Conservation (phyloP, 192 early-diverging fungal species). For the Gonapodya prolifera region DNA sequence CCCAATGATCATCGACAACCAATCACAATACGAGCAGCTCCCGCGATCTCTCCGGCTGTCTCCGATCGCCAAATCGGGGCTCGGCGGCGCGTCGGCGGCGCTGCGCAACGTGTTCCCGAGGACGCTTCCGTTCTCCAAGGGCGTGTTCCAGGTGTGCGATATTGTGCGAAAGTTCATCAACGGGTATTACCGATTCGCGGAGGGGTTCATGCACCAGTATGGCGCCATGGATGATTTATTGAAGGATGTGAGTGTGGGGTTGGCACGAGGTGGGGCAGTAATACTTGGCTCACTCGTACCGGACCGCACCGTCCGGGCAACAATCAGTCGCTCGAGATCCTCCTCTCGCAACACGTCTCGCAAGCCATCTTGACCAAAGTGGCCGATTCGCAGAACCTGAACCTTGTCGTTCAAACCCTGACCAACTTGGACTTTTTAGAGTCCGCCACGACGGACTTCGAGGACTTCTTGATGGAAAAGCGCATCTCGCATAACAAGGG, state of each 20-base stretch:
- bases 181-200: constrained; percentile 73
- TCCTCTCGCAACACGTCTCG: constrained; percentile 58
- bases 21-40: constrained; percentile 50
- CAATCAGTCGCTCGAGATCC: constrained; percentile 38
- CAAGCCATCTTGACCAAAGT: constrained; percentile 53
- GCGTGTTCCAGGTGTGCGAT: constrained; percentile 56
- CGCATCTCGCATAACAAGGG: constrained; percentile 37
- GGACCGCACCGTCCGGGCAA: not conserved
- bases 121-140: constrained; percentile 67
- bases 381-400: constrained; percentile 46
- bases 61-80: not conserved
- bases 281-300: not conserved
- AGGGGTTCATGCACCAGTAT: constrained; percentile 67
- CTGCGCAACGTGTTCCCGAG: constrained; percentile 44
- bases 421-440: constrained; percentile 70
- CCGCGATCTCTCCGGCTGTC: not conserved
- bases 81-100: not conserved
- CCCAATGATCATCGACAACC: constrained; percentile 54
- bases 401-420: constrained; percentile 72
- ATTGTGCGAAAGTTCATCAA: constrained; percentile 56
- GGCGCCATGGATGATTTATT: constrained; percentile 80
- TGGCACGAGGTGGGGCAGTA: not conserved
- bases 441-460: constrained; percentile 55
- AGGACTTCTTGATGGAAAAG: constrained; percentile 56
- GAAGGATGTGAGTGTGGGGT: constrained; percentile 49